Conservation (phyloP, 2,329 filamentous ascomycete species). For the Stagonosporopsis vannaccii region DNA sequence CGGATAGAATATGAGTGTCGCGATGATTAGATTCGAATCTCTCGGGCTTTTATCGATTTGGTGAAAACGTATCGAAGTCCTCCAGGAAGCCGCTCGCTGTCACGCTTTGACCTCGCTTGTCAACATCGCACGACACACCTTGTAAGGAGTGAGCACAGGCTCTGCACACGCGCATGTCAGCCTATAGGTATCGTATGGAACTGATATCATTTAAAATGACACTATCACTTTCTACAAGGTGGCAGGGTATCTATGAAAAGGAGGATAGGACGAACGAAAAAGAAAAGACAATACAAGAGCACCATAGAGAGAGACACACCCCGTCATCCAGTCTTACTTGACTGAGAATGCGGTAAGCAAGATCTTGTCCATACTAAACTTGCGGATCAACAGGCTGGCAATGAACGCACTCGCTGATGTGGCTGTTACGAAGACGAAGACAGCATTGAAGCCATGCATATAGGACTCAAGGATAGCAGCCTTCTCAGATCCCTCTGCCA, state of each 20-base stretch:
- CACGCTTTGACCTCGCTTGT: neutral
- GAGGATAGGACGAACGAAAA: neutral
- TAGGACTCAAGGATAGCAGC: slow-evolving; percentile 34
- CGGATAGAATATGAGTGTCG: neutral
- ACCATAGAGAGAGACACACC: neutral
- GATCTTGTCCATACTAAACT: slow-evolving; percentile 42
- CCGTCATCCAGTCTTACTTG: slow-evolving; percentile 13
- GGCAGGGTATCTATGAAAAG: slow-evolving; percentile 3
- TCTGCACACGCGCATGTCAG: neutral
- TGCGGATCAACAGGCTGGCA: slow-evolving; percentile 37
- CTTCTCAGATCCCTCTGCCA: slow-evolving; percentile 27
- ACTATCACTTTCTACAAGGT: neutral
- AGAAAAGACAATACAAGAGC: neutral
- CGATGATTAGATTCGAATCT: neutral
- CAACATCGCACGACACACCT: neutral
- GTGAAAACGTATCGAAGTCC: neutral
- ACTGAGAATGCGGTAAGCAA: slow-evolving; percentile 32
- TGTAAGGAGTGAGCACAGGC: neutral
- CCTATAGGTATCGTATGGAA: neutral
- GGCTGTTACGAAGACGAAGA: slow-evolving; percentile 35
- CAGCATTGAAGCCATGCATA: slow-evolving; percentile 33
- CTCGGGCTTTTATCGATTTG: too few species aligned
- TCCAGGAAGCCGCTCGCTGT: neutral
- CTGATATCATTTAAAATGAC: neutral
- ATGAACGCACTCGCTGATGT: slow-evolving; percentile 34